Percentiles rank a stretch among this genome's conserved stretches.
Evolutionary conservation across 495 filamentous ascomycete genomes (phyloP).

Genomic region (Letharia lupina): DNA sequence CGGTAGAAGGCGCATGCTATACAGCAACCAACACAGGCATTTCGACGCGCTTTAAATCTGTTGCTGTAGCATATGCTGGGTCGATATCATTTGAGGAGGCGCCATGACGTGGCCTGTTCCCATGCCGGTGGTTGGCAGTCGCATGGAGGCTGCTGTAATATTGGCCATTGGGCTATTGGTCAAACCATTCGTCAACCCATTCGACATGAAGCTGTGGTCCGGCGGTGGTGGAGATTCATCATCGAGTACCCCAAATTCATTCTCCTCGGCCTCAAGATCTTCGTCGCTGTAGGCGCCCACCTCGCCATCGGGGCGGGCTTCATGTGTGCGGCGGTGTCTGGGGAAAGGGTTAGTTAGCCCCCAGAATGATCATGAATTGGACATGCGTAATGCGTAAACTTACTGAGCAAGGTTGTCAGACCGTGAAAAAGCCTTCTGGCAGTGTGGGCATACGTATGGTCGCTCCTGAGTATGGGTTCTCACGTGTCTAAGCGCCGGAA

Average conservation of each 20-base stretch:
- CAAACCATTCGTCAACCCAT: conserved; percentile 23
- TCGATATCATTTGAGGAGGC: conserved; percentile 38
- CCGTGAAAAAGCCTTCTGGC: conserved; percentile 96
- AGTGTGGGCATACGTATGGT: conserved; percentile 93
- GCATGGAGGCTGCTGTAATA: conserved; percentile 35
- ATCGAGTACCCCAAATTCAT: conserved; percentile 66
- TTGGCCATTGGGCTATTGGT: conserved; percentile 43
- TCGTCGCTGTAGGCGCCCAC: conserved; percentile 58
- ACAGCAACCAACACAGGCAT: background rate
- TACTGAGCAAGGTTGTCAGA: conserved; percentile 99
- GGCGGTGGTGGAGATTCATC: conserved; percentile 57
- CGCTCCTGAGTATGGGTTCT: conserved; percentile 98
- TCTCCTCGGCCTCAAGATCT: conserved; percentile 63
- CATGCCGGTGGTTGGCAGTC: conserved; percentile 37
- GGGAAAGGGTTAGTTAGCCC: conserved; percentile 30
- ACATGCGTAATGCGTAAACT: conserved; percentile 42
- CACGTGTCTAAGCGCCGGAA: conserved; percentile 70
- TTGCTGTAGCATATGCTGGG: conserved; percentile 28
- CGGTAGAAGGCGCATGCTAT: background rate
- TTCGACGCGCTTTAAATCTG: conserved; percentile 26
- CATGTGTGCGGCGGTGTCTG: conserved; percentile 93
- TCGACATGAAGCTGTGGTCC: conserved; percentile 24
- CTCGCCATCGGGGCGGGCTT: conserved; percentile 65
- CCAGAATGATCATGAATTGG: conserved; percentile 7
- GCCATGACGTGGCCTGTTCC: conserved; percentile 36